Conservation (phyloP, 805 yeast species). For the Metschnikowia henanensis region DNA sequence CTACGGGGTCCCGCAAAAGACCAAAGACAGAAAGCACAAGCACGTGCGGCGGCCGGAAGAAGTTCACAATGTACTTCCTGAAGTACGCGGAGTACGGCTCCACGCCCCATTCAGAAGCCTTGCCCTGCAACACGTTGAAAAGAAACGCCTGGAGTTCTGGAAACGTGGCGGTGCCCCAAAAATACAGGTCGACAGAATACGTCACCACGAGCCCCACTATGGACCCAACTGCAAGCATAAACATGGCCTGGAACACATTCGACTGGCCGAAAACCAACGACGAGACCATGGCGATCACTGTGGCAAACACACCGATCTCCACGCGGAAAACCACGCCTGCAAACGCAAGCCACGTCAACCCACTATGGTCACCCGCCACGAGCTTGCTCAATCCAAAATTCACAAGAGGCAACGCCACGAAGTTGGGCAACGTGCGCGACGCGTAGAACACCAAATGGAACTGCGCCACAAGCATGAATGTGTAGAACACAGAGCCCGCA, state of each 20-base stretch:
- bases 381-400: conserved; percentile 52
- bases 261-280: conserved; percentile 48
- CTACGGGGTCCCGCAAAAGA: conserved; percentile 45
- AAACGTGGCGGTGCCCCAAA: conserved; percentile 62
- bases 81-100: conserved; percentile 77
- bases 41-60: conserved; percentile 46
- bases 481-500: conserved; percentile 54
- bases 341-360: conserved; percentile 56
- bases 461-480: conserved; percentile 59
- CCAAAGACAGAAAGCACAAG: conserved; percentile 40
- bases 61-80: conserved; percentile 41
- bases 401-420: conserved; percentile 74
- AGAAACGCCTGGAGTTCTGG: conserved; percentile 77
- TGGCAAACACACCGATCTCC: conserved; percentile 61
- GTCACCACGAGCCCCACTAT: conserved; percentile 51
- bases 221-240: conserved; percentile 50
- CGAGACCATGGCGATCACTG: conserved; percentile 47
- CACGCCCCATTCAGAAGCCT: conserved; percentile 78
- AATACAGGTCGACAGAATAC: conserved; percentile 62
- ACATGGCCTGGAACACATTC: conserved; percentile 33
- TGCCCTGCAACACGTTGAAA: conserved; percentile 76
- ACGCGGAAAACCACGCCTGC: conserved; percentile 68
- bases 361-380: conserved; percentile 47
- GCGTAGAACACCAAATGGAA: conserved; percentile 81
- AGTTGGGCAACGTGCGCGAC: conserved; percentile 88